A percentile compares a stretch with the other conserved stretches of the same genome.
Evolutionary conservation across 169 alveolate genomes (phyloP).

Genomic region (Babesia bigemina): DNA sequence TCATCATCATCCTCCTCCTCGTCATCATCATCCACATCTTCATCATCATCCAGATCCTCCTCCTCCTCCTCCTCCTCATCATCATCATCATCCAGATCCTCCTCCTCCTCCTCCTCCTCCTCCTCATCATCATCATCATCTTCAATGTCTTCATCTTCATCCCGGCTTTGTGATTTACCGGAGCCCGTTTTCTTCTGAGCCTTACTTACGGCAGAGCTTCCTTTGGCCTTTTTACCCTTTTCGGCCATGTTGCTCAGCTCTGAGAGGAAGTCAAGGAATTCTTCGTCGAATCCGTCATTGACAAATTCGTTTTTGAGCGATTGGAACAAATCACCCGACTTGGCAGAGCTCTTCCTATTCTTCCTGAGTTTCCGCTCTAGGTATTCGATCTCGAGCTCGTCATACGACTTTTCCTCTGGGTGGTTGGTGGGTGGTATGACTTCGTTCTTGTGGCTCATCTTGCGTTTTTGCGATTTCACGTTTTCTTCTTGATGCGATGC

Average conservation of each 20-base stretch:
- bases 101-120: conserved; percentile 3
- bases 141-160: background rate
- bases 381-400: conserved; percentile 57
- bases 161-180: background rate
- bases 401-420: conserved; percentile 24
- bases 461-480: conserved; percentile 7
- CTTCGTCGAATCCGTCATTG: conserved; percentile 66
- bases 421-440: background rate
- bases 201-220: background rate
- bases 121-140: background rate
- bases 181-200: background rate
- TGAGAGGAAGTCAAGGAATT: conserved; percentile 57
- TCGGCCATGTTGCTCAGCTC: background rate
- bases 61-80: conserved; percentile 13
- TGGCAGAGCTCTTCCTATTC: conserved; percentile 47
- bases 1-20: conserved; percentile 5
- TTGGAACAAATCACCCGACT: conserved; percentile 41
- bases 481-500: background rate
- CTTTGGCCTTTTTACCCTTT: background rate
- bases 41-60: conserved; percentile 11
- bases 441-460: background rate
- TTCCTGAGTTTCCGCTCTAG: conserved; percentile 37
- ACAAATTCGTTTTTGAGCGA: conserved; percentile 63
- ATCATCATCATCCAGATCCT: conserved; percentile 14
- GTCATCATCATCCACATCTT: conserved; percentile 6